These are phyloP conservation scores for Kodamaea neixiangensis DNA, from an alignment of 805 yeast species.

Conservation along the genomic window DNA sequence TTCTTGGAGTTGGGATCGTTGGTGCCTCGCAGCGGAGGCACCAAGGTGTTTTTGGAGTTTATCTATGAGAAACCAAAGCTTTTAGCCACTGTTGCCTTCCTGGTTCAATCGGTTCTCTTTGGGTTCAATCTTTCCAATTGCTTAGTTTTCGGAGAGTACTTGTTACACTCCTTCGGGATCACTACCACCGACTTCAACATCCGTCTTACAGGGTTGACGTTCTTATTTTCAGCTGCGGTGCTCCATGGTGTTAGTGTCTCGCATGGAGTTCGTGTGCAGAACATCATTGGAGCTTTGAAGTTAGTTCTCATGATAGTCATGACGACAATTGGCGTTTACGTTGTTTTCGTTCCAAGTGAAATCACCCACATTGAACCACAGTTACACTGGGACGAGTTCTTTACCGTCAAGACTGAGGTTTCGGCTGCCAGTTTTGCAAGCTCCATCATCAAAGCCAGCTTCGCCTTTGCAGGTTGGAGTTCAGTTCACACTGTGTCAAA, in stretches of 20 bases:
- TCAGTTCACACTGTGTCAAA: constrained; percentile 60
- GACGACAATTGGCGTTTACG: constrained; percentile 60
- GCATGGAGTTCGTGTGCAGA: constrained; percentile 63
- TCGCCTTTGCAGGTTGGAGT: constrained; percentile 66
- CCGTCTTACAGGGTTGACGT: constrained; percentile 34
- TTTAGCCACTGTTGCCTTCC: constrained; percentile 52
- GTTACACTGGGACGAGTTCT: constrained; percentile 33
- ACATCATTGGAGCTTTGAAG: constrained; percentile 62
- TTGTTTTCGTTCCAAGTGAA: constrained; percentile 45
- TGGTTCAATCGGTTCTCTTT: constrained; percentile 50
- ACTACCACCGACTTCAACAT: constrained; percentile 38
- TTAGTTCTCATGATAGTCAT: constrained; percentile 54
- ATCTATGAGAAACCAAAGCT: constrained; percentile 62
- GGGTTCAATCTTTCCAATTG: constrained; percentile 59
- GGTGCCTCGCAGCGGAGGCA: constrained; percentile 75
- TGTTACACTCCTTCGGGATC: constrained; percentile 46
- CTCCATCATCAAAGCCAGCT: constrained; percentile 58
- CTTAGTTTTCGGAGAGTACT: constrained; percentile 63
- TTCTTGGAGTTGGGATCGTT: constrained; percentile 71
- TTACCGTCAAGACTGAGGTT: constrained; percentile 32
- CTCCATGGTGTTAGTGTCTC: constrained; percentile 64
- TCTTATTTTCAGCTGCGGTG: constrained; percentile 29
- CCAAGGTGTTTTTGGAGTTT: constrained; percentile 69
- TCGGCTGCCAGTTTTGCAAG: constrained; percentile 50
- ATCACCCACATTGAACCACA: constrained; percentile 47